Conservation (phyloP, 1,284 basidiomycete genomes). For the Heterobasidion occidentale region DNA sequence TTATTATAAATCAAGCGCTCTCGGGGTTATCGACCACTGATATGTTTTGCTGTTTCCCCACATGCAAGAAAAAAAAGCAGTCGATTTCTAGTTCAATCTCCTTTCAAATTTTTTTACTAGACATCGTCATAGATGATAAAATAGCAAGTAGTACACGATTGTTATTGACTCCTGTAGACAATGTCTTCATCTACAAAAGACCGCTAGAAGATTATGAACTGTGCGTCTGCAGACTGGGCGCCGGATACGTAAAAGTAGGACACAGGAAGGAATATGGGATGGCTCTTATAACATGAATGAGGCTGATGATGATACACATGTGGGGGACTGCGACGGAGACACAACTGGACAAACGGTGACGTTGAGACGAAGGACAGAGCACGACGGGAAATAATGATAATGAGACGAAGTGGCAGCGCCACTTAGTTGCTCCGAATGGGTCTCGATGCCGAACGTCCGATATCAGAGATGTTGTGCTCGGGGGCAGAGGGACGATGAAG, state of each 20-base stretch:
- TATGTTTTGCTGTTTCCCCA: too few species aligned
- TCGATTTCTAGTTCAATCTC: too few species aligned
- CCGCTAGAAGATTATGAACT: too few species aligned
- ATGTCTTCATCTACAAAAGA: too few species aligned
- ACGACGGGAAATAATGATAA: not conserved
- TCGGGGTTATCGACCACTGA: too few species aligned
- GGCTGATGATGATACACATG: not conserved
- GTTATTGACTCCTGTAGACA: too few species aligned
- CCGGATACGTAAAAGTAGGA: not conserved
- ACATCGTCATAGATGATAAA: too few species aligned
- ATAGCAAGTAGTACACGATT: too few species aligned
- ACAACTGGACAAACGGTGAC: conserved; percentile 3
- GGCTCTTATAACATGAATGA: not conserved
- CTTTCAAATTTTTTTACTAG: too few species aligned
- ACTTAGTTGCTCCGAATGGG: conserved; percentile 9
- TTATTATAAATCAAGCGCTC: too few species aligned
- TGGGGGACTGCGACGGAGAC: not conserved
- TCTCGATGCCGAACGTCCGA: conserved; percentile 8
- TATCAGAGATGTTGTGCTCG: conserved; percentile 7
- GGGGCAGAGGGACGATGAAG: conserved; percentile 33
- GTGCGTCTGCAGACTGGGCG: not conserved
- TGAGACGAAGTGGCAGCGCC: not conserved
- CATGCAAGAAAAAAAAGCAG: too few species aligned
- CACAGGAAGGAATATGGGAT: not conserved
- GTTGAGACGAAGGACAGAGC: not conserved